A percentile compares a stretch with the other conserved stretches of the same genome.
These are phyloP conservation scores for Tubosaeta sp. DNA, from an alignment of 768 basidiomycete species.

Conservation along the genomic window DNA sequence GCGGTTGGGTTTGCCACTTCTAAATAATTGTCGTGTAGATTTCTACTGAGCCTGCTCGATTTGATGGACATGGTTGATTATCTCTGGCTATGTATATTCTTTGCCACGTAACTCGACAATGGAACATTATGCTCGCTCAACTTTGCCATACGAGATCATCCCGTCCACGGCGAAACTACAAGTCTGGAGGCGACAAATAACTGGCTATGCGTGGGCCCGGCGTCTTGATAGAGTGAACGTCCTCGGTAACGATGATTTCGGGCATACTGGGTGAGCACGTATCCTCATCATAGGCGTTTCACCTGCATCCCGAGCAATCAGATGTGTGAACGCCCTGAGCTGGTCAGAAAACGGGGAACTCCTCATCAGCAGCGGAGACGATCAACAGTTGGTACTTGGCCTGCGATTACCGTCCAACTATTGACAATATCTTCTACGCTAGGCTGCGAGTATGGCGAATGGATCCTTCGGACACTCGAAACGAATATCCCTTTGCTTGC, in stretches of 20 bases:
- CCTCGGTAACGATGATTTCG: constrained; percentile 53
- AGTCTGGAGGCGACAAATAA: constrained; percentile 18
- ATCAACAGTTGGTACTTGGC: constrained; percentile 51
- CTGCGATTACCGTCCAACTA: background rate
- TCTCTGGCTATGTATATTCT: background rate
- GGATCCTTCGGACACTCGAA: constrained; percentile 36
- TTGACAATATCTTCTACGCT: constrained; percentile 2
- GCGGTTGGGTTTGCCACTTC: constrained; percentile 82
- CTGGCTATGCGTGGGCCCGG: constrained; percentile 25
- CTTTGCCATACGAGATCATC: constrained; percentile 5
- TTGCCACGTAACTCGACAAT: constrained; percentile 5
- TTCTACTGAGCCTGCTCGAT: constrained; percentile 12
- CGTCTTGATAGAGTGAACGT: constrained; percentile 66
- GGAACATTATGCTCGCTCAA: no score
- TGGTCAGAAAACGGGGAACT: constrained; percentile 67
- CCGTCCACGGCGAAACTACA: constrained; percentile 24
- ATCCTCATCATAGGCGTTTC: background rate
- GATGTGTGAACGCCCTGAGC: constrained; percentile 74
- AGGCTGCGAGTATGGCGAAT: constrained; percentile 81
- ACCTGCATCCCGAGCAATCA: constrained; percentile 22
- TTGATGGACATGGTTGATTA: constrained; percentile 4
- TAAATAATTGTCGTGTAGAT: constrained; percentile 21
- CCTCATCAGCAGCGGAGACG: constrained; percentile 69
- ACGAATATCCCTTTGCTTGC: constrained; percentile 63
- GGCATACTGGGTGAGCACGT: constrained; percentile 65